Evolutionary conservation across 305 asterid species (phyloP).

Genomic region (Fraxinus platypoda): DNA sequence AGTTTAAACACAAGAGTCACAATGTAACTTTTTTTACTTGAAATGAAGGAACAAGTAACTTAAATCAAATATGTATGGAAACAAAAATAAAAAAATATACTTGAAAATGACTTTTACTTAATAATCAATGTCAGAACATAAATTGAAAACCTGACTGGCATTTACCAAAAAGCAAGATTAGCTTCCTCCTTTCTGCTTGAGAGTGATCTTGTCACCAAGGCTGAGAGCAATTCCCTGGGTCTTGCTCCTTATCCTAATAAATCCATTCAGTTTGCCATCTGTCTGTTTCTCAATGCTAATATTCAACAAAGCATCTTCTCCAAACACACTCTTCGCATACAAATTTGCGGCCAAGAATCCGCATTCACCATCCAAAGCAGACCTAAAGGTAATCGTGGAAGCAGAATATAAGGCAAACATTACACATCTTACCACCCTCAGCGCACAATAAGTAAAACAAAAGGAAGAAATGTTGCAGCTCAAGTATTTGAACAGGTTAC

Average conservation of each 20-base stretch:
- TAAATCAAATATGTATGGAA: neutral
- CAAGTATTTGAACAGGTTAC: neutral
- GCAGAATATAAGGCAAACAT: neutral
- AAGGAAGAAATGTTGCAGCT: neutral
- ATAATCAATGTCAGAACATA: neutral
- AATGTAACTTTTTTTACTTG: neutral
- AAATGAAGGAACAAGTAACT: neutral
- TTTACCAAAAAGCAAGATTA: conserved; percentile 42
- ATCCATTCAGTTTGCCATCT: conserved; percentile 90
- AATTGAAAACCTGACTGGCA: neutral
- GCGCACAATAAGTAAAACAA: neutral
- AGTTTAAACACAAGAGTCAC: neutral
- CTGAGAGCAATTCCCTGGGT: conserved; percentile 99
- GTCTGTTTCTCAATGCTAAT: conserved; percentile 93
- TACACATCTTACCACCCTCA: neutral
- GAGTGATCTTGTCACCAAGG: conserved; percentile 98
- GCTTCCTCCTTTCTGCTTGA: conserved; percentile 98
- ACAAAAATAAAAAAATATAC: neutral
- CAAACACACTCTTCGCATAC: conserved; percentile 97
- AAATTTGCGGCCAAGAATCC: conserved; percentile 97
- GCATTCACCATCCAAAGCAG: conserved; percentile 97
- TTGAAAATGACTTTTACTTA: neutral
- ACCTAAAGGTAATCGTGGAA: conserved; percentile 46
- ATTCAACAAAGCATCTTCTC: conserved; percentile 97
- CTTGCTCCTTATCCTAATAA: conserved; percentile 97